phyloP scores from a whole-genome alignment of 805 yeast genomes.

The Candida corydali region DNA sequence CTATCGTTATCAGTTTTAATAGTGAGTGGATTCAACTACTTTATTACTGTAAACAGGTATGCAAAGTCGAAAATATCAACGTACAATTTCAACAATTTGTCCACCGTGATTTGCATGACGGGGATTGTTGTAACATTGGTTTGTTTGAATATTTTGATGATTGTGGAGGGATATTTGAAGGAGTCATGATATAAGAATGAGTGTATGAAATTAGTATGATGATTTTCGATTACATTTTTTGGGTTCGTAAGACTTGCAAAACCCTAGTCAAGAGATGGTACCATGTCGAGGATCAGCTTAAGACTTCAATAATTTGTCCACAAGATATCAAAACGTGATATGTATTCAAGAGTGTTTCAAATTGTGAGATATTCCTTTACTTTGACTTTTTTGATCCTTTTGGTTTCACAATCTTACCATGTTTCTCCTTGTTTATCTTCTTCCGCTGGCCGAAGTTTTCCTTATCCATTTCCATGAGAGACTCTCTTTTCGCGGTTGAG shows the following conservation, averaged over 20 bases:
- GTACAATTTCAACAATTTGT: conserved; percentile 25
- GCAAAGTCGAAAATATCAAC: conserved; percentile 38
- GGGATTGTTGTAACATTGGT: conserved; percentile 31
- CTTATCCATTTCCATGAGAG: conserved; percentile 88
- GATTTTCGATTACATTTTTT: no score
- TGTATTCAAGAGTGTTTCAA: not conserved
- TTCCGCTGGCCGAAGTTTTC: conserved; percentile 80
- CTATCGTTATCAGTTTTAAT: conserved; percentile 36
- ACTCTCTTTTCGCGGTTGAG: conserved; percentile 83
- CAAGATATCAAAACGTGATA: no score
- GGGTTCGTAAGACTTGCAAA: no score
- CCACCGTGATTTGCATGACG: conserved; percentile 29
- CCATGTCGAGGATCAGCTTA: no score
- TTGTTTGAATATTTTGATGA: conserved; percentile 29
- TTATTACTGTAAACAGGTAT: conserved; percentile 41
- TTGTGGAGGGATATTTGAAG: conserved; percentile 15
- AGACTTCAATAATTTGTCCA: no score
- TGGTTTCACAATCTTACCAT: conserved; percentile 9
- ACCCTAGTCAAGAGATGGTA: no score
- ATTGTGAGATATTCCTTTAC: not conserved
- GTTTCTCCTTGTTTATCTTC: conserved; percentile 46
- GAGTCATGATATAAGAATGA: conserved; percentile 4
- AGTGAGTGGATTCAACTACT: conserved; percentile 39
- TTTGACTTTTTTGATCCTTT: conserved; percentile 7
- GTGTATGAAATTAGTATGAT: conserved; percentile 2